Base-by-base conservation (phyloP, 345 rosid genomes). In the Fremontodendron californicum region DNA sequence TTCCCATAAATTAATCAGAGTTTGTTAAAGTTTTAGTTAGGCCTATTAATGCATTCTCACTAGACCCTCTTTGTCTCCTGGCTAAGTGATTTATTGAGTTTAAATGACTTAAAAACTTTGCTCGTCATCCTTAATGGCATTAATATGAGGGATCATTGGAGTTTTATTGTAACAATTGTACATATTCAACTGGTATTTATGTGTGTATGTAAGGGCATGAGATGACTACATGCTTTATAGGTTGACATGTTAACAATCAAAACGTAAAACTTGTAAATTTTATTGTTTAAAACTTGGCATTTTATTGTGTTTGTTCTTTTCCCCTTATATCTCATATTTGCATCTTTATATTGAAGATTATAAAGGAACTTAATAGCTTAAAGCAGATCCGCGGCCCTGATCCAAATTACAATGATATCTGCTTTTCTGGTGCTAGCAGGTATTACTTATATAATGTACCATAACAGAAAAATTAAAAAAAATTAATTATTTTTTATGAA, bases 351-450 rank as follows among this genome's bases (percentile, higher is more conserved):
- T 58, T 84, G 83, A 81, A 94, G 98, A 81, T 95, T 39, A 84
- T 85, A 83, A 84, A 81, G 85, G 91, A 93, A 83, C 84, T 87
- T 78, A 84, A 83, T 9, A 80, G 90, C 73, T 82, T 92, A 46
- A 88, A 92, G 87, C 88, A 82, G 81, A 89, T 92, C 54, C 91
- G 27, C 23, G 97, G 98, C 60, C 97, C 97, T 63, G 99, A 92
- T 80, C 96, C 98, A 25, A 96, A 86, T 77, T 96, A 87, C 79
- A 88, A 93, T 67, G 99, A 96, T 76, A 89, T 89, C 78, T 96
- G 96, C 85, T 96, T 96, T 82, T 90, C 88, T 58, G 88, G 90
- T 60, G 89, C 86, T 70, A 74, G 82, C 80, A 92, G 98, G 98
- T 71, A 49, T 71, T 21, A 19, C 58, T 89, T 37, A 84, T 74